Conservation (phyloP, 2,329 filamentous ascomycete species). For the Penicillium glabrum region DNA sequence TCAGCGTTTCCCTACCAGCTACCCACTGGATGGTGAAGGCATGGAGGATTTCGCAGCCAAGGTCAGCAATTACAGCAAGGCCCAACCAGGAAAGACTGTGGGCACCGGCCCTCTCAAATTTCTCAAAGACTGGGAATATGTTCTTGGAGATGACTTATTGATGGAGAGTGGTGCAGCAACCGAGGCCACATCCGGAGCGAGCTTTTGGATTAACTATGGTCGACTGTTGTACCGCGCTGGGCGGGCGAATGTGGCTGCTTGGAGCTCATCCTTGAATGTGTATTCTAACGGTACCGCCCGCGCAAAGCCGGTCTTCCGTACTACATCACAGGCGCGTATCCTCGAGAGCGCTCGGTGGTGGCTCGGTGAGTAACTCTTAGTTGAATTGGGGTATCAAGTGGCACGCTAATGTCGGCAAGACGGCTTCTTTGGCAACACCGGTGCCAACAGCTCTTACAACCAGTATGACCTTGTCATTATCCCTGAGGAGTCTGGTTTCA, state of each 20-base stretch:
- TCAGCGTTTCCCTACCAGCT: constrained; percentile 52
- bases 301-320: constrained; percentile 53
- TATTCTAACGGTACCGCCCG: constrained; percentile 49
- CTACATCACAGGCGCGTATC: constrained; percentile 56
- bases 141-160: constrained; percentile 45
- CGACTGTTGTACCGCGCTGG: constrained; percentile 53
- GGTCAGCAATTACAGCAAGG: constrained; percentile 25
- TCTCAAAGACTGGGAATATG: constrained; percentile 54
- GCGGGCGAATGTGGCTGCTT: constrained; percentile 46
- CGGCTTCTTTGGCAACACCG: constrained; percentile 25
- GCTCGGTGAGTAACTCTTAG: constrained; percentile 36
- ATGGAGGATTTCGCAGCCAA: constrained; percentile 54
- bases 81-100: constrained; percentile 19
- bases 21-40: constrained; percentile 51
- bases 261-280: constrained; percentile 43
- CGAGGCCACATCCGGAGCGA: constrained; percentile 51
- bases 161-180: constrained; percentile 52
- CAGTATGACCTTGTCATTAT: constrained; percentile 50
- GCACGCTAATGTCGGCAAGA: constrained; percentile 7
- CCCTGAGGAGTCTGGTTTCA: constrained; percentile 51
- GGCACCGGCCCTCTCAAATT: constrained; percentile 54
- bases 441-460: constrained; percentile 29
- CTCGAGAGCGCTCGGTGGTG: constrained; percentile 48
- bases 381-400: background rate
- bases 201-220: constrained; percentile 58